These are phyloP conservation scores for Endothia cerciana DNA, from an alignment of 2,329 filamentous ascomycete genomes.

Conservation along the genomic window DNA sequence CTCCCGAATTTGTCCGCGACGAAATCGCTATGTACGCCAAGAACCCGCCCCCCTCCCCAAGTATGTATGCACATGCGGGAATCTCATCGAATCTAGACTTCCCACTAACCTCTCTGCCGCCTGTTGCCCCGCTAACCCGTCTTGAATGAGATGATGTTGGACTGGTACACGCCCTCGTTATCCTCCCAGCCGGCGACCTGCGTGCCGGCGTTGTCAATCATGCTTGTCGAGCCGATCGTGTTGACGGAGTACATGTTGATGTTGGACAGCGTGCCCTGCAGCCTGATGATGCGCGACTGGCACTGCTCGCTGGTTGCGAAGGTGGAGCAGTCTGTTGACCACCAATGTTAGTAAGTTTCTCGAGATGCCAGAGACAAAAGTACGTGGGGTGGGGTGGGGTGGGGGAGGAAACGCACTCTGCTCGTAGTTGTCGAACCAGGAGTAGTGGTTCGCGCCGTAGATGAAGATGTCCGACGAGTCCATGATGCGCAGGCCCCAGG, in stretches of 20 bases:
- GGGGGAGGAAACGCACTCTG: constrained; percentile 11
- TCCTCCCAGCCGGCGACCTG: constrained; percentile 42
- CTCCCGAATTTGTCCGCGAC: neutral
- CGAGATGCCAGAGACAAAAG: neutral
- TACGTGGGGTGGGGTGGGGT: no score
- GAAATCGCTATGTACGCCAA: neutral
- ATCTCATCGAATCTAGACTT: neutral
- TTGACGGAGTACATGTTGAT: constrained; percentile 50
- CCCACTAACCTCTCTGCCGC: neutral
- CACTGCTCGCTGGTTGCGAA: constrained; percentile 48
- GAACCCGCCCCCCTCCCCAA: neutral
- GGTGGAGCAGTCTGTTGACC: constrained; percentile 46
- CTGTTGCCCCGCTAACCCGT: constrained; percentile 29
- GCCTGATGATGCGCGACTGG: constrained; percentile 48
- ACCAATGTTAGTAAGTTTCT: constrained; percentile 2
- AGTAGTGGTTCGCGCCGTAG: constrained; percentile 70
- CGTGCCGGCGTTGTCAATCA: constrained; percentile 43
- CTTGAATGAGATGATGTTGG: constrained; percentile 42
- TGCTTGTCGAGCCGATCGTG: constrained; percentile 47
- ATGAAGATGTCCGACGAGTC: constrained; percentile 58
- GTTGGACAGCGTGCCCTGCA: constrained; percentile 36
- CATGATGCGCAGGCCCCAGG: constrained; percentile 68
- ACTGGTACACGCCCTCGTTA: constrained; percentile 45
- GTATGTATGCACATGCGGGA: neutral
- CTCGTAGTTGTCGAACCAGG: constrained; percentile 67